Evolutionary conservation across 2,329 filamentous ascomycete genomes (phyloP).

Genomic region (Pleochaeta shiraiana): DNA sequence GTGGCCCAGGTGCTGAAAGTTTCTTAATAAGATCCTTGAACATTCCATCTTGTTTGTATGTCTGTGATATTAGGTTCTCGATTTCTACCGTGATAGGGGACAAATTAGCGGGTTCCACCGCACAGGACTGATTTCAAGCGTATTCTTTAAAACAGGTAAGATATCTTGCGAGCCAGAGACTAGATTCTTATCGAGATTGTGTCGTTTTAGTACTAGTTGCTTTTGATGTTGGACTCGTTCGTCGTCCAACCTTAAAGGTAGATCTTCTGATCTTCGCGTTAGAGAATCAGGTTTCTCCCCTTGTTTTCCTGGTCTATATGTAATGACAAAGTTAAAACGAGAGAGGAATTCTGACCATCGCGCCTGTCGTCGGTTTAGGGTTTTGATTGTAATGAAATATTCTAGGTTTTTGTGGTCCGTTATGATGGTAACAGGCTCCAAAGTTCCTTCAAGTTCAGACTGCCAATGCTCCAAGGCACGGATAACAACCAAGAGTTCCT

Average conservation of each 20-base stretch:
- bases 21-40: not conserved
- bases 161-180: too few relatives aligned
- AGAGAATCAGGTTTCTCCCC: not conserved
- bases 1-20: not conserved
- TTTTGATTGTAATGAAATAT: not conserved
- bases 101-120: not conserved
- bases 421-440: not conserved
- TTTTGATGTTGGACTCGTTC: too few relatives aligned
- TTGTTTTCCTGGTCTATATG: not conserved
- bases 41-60: not conserved
- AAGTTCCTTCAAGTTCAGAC: not conserved
- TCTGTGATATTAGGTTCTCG: not conserved
- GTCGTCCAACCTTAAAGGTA: too few relatives aligned
- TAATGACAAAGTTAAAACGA: not conserved
- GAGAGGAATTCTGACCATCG: conserved; percentile 1
- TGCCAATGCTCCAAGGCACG: not conserved
- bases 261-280: too few relatives aligned
- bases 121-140: too few relatives aligned
- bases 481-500: not conserved
- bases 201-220: too few relatives aligned
- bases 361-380: not conserved
- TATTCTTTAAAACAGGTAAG: too few relatives aligned
- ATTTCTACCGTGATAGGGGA: not conserved
- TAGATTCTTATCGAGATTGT: too few relatives aligned
- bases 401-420: not conserved